Base-by-base conservation (phyloP, 2,329 filamentous ascomycete species). In the Leptographium galeiforme region DNA sequence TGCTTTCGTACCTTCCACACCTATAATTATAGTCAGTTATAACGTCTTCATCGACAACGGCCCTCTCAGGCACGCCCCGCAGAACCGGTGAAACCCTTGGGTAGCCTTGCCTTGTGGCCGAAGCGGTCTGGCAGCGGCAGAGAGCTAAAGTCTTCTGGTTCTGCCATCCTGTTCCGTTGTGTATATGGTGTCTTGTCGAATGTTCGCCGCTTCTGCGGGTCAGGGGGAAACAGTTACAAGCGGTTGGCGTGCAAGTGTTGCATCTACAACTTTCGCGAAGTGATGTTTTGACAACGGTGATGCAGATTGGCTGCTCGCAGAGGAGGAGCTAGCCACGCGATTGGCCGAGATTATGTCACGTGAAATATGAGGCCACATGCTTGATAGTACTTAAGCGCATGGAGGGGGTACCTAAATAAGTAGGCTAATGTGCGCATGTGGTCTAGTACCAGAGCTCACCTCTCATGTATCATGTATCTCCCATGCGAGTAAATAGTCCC, bases 1-100 rank as follows among this genome's bases (percentile, higher is more conserved):
- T 82, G 82, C 72, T 98, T 98, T 64, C 93, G 81, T 44, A 95
- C 90, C 77, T 98, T 98, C 93, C 93, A 98, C 64, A 87, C 81
- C 85, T 87, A 62, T 33, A 50, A 6, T 33, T 3, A 8, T 8
- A 33, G 48, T 50, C 30, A 50, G 48, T 25, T 34, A 12, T 2
- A 13, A 19, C 11, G 11, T 32, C 19, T 12, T 33, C 11, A 30
- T 14, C 19, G 5, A 11, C 19, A 2, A 12, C 19, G 8, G 10
- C 16, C 46, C 12, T 36, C 4, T 7, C 19, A 2, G n/a, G n/a
- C 45, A 7, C 19, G 25, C 13, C 30, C 12, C 40, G n/a, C 40
- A 18, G n/a, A 16, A 11, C 6, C 11, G 40, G 6, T 8, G 16
- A 18, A 19, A 18, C n/a, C 7, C 16, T 41, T 32, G 5, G 12